phyloP scores from a whole-genome alignment of 73 alveolate species.

The Paraurostyla sp. region DNA sequence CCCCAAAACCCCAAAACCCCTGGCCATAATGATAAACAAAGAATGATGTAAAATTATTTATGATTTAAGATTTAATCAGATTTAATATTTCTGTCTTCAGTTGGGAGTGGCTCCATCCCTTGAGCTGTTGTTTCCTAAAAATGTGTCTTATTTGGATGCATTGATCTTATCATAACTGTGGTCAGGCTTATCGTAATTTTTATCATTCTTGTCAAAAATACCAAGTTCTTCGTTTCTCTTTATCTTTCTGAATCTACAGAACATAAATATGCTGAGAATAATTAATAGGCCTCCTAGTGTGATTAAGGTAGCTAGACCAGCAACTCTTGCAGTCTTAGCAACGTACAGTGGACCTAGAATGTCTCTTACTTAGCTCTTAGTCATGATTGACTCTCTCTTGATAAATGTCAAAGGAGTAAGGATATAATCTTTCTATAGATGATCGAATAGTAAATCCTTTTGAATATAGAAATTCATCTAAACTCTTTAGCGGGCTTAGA shows the following conservation, averaged over 20 bases:
- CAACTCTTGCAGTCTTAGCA: slow-evolving; percentile 38
- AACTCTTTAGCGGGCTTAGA: slow-evolving; percentile 46
- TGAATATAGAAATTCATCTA: slow-evolving; percentile 31
- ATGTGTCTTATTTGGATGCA: not conserved
- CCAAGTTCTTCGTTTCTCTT: slow-evolving; percentile 20
- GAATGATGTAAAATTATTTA: too few species aligned
- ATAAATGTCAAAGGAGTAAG: slow-evolving; percentile 32
- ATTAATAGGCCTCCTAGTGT: slow-evolving; percentile 1
- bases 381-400: slow-evolving; percentile 45
- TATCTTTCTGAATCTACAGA: slow-evolving; percentile 15
- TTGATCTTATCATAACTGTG: not conserved
- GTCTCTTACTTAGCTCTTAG: slow-evolving; percentile 21
- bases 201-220: not conserved
- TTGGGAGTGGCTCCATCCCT: too few species aligned
- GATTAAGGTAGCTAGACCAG: slow-evolving; percentile 27
- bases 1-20: too few species aligned
- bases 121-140: too few species aligned
- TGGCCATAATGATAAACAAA: too few species aligned
- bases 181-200: not conserved
- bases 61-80: too few species aligned
- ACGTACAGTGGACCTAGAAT: slow-evolving; percentile 30
- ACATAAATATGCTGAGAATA: not conserved
- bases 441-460: slow-evolving; percentile 23
- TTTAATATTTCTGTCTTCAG: too few species aligned
- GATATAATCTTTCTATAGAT: not conserved